A percentile compares a stretch with the other conserved stretches of the same genome.
Conservation (phyloP, 441 rosid species). For the Biscutella laevigata region DNA sequence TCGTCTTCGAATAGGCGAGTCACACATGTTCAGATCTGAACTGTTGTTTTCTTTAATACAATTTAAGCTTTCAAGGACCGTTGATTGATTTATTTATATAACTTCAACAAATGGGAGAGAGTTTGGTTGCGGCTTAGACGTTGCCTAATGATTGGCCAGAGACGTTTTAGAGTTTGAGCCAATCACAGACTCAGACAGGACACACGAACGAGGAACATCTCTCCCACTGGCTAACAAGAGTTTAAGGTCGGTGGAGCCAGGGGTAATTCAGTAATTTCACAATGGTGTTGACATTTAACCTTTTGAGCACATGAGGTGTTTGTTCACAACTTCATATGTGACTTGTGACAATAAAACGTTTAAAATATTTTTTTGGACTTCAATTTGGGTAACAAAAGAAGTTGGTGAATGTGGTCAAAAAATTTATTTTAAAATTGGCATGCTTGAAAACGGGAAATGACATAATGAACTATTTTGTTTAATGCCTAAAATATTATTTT, state of each 20-base stretch:
- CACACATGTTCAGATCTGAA: slow-evolving; percentile 18
- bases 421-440: no score
- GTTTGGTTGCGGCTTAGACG: slow-evolving; percentile 24
- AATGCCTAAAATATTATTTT: no score
- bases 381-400: no score
- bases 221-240: slow-evolving; percentile 23
- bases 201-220: slow-evolving; percentile 24
- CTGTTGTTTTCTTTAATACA: not conserved
- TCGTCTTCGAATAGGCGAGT: slow-evolving; percentile 12
- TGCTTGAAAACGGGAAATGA: no score
- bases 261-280: not conserved
- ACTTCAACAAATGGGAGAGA: slow-evolving; percentile 1
- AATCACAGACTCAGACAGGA: slow-evolving; percentile 20
- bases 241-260: slow-evolving; percentile 15
- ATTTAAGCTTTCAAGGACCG: slow-evolving; percentile 20
- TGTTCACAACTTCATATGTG: no score
- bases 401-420: no score
- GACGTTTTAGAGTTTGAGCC: slow-evolving; percentile 10
- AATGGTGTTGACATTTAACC: slow-evolving; percentile 24
- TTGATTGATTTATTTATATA: slow-evolving; percentile 13
- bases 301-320: slow-evolving; percentile 30
- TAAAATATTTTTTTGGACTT: no score
- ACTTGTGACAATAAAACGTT: no score
- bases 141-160: slow-evolving; percentile 15
- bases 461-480: no score